A percentile compares a stretch with the other conserved stretches of the same genome.
phyloP scores from a whole-genome alignment of 2,329 filamentous ascomycete genomes.

The Aspergillus ochraceus region DNA sequence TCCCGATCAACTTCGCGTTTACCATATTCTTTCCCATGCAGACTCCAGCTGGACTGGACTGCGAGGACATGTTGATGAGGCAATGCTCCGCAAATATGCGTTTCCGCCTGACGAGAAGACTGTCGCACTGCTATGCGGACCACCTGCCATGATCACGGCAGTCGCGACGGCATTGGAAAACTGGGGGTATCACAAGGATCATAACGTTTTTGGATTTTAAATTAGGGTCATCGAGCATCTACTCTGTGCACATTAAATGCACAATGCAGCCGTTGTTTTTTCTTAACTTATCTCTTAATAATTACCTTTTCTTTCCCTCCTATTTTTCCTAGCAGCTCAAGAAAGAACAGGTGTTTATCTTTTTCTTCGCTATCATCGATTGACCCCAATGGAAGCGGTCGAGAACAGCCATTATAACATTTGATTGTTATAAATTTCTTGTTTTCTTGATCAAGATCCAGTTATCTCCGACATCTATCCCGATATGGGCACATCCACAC shows the following conservation, averaged over 20 bases:
- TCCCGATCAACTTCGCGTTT: conserved; percentile 6
- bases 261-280: too few relatives aligned
- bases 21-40: conserved; percentile 13
- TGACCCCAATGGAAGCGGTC: too few relatives aligned
- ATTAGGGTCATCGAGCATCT: not conserved
- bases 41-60: conserved; percentile 11
- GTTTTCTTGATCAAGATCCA: too few relatives aligned
- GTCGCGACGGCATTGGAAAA: conserved; percentile 50
- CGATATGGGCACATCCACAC: too few relatives aligned
- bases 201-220: conserved; percentile 44
- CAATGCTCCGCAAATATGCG: conserved; percentile 9
- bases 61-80: conserved; percentile 11
- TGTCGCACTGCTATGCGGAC: conserved; percentile 52
- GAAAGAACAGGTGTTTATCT: too few relatives aligned
- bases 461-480: too few relatives aligned
- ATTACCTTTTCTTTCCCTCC: too few relatives aligned
- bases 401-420: too few relatives aligned
- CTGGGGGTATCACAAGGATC: conserved; percentile 48
- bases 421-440: too few relatives aligned
- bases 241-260: not conserved
- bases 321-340: too few relatives aligned
- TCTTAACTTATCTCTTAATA: too few relatives aligned
- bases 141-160: conserved; percentile 54
- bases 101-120: conserved; percentile 39
- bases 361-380: too few relatives aligned